Conservation (phyloP, 371 early-diverging fungal genomes). For the Mortierella sp. region DNA sequence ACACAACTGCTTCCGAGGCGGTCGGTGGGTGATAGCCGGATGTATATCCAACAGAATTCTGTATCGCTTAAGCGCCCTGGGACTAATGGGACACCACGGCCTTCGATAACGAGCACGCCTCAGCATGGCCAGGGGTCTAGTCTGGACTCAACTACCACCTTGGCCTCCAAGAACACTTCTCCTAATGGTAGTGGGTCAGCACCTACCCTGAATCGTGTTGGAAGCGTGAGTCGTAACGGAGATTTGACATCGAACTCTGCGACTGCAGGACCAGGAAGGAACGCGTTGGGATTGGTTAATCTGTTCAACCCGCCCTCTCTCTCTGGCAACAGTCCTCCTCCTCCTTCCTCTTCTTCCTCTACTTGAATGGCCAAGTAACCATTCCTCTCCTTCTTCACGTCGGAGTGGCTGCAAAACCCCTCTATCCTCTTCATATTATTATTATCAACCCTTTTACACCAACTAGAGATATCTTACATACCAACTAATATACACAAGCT, state of each 20-base stretch:
- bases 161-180: neutral
- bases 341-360: neutral
- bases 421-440: too few relatives aligned
- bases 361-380: neutral
- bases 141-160: neutral
- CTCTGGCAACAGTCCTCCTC: neutral
- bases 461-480: too few relatives aligned
- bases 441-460: too few relatives aligned
- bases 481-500: too few relatives aligned
- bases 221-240: neutral
- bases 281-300: neutral
- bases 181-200: neutral
- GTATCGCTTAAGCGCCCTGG: constrained; percentile 9
- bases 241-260: neutral
- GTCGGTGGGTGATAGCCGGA: neutral
- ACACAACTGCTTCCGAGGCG: neutral
- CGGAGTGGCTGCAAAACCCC: too few relatives aligned
- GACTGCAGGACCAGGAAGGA: neutral
- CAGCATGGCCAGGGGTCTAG: neutral
- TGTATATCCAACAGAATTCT: neutral
- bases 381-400: neutral
- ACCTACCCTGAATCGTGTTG: neutral
- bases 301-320: neutral
- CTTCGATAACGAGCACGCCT: neutral
- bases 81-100: neutral